phyloP scores from a whole-genome alignment of 1,284 basidiomycete species.

The Irpex sp. region DNA sequence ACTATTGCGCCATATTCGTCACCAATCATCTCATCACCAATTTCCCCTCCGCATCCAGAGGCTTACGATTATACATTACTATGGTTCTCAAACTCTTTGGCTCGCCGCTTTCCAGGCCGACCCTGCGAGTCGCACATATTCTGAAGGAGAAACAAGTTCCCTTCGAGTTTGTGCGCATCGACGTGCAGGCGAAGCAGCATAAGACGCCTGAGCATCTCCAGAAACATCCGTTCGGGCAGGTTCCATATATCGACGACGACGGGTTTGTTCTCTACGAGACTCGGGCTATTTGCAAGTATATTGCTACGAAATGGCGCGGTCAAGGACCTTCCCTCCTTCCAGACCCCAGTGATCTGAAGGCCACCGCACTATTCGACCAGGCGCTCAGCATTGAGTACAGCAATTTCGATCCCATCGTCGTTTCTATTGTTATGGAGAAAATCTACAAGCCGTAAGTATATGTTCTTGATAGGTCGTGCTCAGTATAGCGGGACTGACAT shows the following conservation, averaged over 20 bases:
- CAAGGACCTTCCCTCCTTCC: constrained; percentile 33
- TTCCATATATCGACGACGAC: constrained; percentile 61
- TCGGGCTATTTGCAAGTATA: constrained; percentile 49
- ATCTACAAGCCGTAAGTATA: constrained; percentile 47
- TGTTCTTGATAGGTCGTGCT: constrained; percentile 45
- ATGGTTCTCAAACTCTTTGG: constrained; percentile 53
- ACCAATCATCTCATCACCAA: not conserved
- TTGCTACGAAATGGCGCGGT: constrained; percentile 26
- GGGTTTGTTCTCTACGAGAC: constrained; percentile 46
- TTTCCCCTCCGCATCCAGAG: not conserved
- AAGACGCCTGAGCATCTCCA: constrained; percentile 39
- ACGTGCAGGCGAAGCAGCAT: constrained; percentile 42
- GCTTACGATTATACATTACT: not conserved
- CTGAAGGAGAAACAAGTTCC: constrained; percentile 50
- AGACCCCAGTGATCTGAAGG: constrained; percentile 27
- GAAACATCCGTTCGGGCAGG: constrained; percentile 64
- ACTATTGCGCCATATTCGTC: not conserved
- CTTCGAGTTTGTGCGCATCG: constrained; percentile 42
- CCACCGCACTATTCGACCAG: constrained; percentile 49
- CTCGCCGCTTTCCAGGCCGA: constrained; percentile 36
- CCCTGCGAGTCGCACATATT: constrained; percentile 40
- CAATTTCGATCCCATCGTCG: constrained; percentile 47
- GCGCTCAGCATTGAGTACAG: constrained; percentile 48
- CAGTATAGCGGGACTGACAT: not conserved
- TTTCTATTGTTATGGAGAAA: constrained; percentile 38